These are phyloP conservation scores for Pilaira anomala DNA, from an alignment of 192 early-diverging fungal species.

Conservation along the genomic window DNA sequence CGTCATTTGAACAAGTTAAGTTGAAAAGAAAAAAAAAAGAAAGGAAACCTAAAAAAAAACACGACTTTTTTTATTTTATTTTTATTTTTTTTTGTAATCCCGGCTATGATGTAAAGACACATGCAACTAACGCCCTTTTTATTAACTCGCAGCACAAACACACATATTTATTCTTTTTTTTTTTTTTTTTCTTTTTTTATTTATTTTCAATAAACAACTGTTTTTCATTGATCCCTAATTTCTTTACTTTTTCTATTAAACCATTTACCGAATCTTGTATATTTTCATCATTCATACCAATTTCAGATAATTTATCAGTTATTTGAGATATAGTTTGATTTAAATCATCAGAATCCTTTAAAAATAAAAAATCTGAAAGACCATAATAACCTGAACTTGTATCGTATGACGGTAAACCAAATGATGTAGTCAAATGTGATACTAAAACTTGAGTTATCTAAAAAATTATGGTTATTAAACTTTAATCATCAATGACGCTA, in stretches of 20 bases:
- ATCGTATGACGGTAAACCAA: conserved; percentile 1
- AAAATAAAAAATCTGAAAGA: conserved; percentile 20
- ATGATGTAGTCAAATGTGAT: conserved; percentile 14
- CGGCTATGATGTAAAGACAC: too few relatives aligned
- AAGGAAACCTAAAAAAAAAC: too few relatives aligned
- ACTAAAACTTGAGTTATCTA: conserved; percentile 30
- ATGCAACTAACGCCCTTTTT: too few relatives aligned
- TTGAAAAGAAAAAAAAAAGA: too few relatives aligned
- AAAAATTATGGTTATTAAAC: neutral
- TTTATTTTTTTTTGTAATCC: too few relatives aligned
- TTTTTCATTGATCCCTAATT: conserved; percentile 18
- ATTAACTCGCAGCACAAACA: too few relatives aligned
- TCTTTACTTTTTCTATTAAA: conserved; percentile 18
- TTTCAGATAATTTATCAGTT: conserved; percentile 8
- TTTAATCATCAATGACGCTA: neutral
- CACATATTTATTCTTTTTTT: too few relatives aligned
- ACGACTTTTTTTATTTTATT: too few relatives aligned
- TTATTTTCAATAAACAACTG: neutral
- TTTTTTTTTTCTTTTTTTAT: too few relatives aligned
- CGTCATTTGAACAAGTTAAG: too few relatives aligned
- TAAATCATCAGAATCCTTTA: conserved; percentile 13
- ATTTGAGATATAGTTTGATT: conserved; percentile 16
- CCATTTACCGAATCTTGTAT: conserved; percentile 15
- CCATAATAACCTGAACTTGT: conserved; percentile 6
- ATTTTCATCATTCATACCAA: conserved; percentile 7